phyloP scores from a whole-genome alignment of 768 basidiomycete genomes.

The Auricularia sp. region DNA sequence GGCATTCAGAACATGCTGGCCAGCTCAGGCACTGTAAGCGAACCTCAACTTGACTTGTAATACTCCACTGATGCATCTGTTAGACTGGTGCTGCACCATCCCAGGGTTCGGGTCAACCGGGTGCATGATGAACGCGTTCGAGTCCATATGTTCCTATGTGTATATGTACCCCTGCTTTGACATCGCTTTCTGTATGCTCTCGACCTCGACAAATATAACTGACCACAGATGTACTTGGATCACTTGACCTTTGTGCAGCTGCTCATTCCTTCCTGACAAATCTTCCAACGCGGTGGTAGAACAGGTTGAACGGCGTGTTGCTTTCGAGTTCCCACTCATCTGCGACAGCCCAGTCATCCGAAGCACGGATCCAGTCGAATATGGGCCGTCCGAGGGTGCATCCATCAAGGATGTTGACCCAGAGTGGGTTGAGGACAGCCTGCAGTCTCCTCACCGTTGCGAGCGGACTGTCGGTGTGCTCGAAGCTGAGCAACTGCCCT shows the following conservation, averaged over 20 bases:
- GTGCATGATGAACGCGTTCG: no score
- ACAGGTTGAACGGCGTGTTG: constrained; percentile 8
- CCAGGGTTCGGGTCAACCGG: no score
- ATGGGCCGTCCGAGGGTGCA: constrained; percentile 11
- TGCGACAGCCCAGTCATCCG: constrained; percentile 2
- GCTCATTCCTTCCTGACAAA: not conserved
- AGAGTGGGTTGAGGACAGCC: constrained; percentile 60
- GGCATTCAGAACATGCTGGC: not conserved
- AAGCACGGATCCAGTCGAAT: constrained; percentile 7
- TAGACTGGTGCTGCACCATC: no score
- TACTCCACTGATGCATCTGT: no score
- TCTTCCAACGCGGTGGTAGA: constrained; percentile 9
- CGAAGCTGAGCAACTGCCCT: constrained; percentile 56
- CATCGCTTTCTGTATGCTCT: no score
- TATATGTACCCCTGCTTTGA: no score
- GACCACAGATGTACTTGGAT: no score
- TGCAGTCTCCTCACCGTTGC: constrained; percentile 63
- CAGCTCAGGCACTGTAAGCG: not conserved
- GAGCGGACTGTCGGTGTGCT: constrained; percentile 52
- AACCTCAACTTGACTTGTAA: no score
- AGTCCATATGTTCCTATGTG: no score
- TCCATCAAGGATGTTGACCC: constrained; percentile 29
- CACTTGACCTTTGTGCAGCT: no score
- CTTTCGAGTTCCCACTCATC: constrained; percentile 2
- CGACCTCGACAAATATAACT: no score